These are phyloP conservation scores for Rhododendron mucronatum DNA, from an alignment of 148 eudicot genomes.

Conservation along the genomic window DNA sequence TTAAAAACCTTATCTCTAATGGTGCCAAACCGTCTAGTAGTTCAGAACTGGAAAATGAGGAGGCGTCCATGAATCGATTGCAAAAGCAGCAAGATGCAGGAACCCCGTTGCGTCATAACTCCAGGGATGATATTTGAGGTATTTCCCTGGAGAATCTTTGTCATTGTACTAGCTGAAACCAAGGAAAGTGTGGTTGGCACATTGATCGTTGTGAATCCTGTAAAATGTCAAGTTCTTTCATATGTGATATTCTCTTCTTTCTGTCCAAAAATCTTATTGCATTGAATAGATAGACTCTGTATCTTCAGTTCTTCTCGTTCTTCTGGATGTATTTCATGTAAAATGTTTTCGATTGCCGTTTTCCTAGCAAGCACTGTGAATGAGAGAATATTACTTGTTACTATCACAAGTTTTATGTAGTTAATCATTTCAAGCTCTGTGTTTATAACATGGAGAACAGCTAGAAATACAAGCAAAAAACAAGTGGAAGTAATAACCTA, in stretches of 20 bases:
- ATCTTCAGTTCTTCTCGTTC: neutral
- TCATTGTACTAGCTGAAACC: slow-evolving; percentile 20
- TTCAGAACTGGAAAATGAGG: slow-evolving; percentile 53
- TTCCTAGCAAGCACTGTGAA: neutral
- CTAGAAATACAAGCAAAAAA: neutral
- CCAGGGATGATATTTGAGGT: slow-evolving; percentile 28
- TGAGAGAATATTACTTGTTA: neutral
- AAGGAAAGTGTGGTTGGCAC: neutral
- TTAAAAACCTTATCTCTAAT: slow-evolving; percentile 57
- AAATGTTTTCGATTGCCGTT: neutral
- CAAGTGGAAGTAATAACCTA: neutral
- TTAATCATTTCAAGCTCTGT: neutral
- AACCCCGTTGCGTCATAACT: slow-evolving; percentile 23
- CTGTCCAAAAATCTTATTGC: slow-evolving; percentile 5
- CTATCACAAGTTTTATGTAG: neutral
- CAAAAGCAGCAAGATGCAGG: slow-evolving; percentile 29
- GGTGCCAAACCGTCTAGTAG: slow-evolving; percentile 84
- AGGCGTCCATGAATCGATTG: slow-evolving; percentile 26
- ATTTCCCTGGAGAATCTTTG: slow-evolving; percentile 3
- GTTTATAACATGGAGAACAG: neutral
- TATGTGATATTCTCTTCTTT: slow-evolving; percentile 10
- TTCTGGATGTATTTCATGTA: neutral
- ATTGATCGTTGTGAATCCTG: slow-evolving; percentile 10
- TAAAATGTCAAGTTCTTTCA: neutral
- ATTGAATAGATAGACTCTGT: slow-evolving; percentile 8